These are phyloP conservation scores for Cicer yamashitae DNA, from an alignment of 306 rosid species.

Conservation along the genomic window DNA sequence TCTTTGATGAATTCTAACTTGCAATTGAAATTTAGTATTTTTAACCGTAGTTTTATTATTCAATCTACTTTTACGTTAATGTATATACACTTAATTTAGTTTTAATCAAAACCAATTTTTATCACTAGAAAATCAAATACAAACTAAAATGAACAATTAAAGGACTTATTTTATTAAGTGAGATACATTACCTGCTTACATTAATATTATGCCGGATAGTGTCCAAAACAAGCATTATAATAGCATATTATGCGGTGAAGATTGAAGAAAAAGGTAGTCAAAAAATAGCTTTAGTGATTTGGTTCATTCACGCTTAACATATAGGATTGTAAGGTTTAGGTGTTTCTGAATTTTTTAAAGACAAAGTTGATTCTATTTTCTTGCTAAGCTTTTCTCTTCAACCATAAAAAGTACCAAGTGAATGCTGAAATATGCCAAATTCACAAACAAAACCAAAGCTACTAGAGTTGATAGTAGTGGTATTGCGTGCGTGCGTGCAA, in stretches of 20 bases:
- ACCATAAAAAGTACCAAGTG: slow-evolving; percentile 23
- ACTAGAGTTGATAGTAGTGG: background rate
- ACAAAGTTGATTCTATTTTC: slow-evolving; percentile 44
- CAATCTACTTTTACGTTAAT: too few relatives aligned
- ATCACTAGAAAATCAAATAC: too few relatives aligned
- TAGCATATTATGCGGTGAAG: slow-evolving; percentile 21
- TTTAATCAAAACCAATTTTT: too few relatives aligned
- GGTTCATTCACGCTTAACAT: slow-evolving; percentile 46
- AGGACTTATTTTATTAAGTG: background rate
- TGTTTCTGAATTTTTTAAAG: slow-evolving; percentile 35
- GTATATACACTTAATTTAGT: too few relatives aligned
- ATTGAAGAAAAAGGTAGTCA: slow-evolving; percentile 28
- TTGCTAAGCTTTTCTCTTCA: slow-evolving; percentile 39
- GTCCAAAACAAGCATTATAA: slow-evolving; percentile 6
- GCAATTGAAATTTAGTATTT: too few relatives aligned
- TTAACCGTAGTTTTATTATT: too few relatives aligned
- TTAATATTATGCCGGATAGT: background rate
- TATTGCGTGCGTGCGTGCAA: slow-evolving; percentile 7
- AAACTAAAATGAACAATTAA: background rate
- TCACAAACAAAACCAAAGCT: slow-evolving; percentile 17
- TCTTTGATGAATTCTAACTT: too few relatives aligned
- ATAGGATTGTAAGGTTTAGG: slow-evolving; percentile 38
- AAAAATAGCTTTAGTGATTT: slow-evolving; percentile 41
- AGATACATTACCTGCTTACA: background rate
- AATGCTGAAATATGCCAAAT: slow-evolving; percentile 19